Base-by-base conservation (phyloP, 805 yeast genomes). In the Hanseniaspora lachancei region DNA sequence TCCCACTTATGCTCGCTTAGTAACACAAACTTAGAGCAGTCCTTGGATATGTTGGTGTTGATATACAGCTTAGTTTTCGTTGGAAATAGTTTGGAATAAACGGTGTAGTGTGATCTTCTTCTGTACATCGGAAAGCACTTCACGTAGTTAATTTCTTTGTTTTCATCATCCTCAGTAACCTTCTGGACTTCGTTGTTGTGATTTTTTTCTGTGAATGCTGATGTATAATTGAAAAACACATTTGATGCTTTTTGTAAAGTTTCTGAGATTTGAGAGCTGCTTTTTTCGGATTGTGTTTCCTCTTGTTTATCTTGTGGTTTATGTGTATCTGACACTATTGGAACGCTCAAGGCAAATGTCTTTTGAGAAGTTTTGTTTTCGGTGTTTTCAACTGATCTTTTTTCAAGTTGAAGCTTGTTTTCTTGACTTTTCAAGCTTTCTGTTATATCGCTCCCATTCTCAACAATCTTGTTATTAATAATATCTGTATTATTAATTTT, bases 111-210 rank as follows among this genome's bases (percentile, higher is more conserved):
- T 50, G 74, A 72, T 50, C 78, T 74, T 59, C 78, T 82, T 58
- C 95, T 74, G 64, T 84, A 86, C 55, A 81, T 78, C 0, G 97
- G 97, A 68, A 87, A 89, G 62, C 91, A 86, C 62, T 81, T 84
- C 6, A 82, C 81, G 66, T 82, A 87, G 54, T 80, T 74, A 55
- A 77, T 74, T 64, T 86, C 95, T 59, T 81, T 80, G 42, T 68
- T 70, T 57, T 65, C 73, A 42, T 62, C 63, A 32, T 74, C 24
- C 77, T 76, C 57, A 72, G 72, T 46, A 12, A 50, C 53, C 12
- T 21, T 49, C 52, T 16, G 15, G 2, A n/a, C 5, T 39, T 24
- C 24, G 10, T 23, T 34, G 35, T 21, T 23, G 18, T 20, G 16
- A 20, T 32, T 46, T 34, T 34, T 46, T 12, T 34, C 49, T 32